phyloP scores from a whole-genome alignment of 2,329 filamentous ascomycete species.

The Davidsoniella australis region DNA sequence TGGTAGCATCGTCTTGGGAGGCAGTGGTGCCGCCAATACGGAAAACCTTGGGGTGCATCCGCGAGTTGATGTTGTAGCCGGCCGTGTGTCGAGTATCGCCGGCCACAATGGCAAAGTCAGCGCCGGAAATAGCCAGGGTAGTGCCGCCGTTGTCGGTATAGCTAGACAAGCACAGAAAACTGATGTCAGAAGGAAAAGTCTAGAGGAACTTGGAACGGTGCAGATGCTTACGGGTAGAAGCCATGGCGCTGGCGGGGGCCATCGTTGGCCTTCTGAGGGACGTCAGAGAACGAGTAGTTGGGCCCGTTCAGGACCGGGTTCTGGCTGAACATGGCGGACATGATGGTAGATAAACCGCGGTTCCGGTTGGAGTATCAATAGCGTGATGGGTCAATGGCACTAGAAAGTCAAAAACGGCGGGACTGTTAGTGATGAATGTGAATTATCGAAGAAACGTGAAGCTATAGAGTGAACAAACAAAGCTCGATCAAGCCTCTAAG shows the following conservation, averaged over 20 bases:
- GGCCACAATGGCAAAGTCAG: constrained; percentile 88
- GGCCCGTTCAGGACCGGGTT: constrained; percentile 52
- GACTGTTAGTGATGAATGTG: neutral
- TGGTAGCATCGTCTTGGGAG: constrained; percentile 66
- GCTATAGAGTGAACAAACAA: neutral
- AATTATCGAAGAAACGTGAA: too few species aligned
- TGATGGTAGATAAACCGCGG: constrained; percentile 20
- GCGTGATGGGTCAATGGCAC: neutral
- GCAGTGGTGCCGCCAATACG: constrained; percentile 84
- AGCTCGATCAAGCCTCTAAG: neutral
- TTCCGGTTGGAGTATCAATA: neutral
- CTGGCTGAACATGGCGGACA: constrained; percentile 53
- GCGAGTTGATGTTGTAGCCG: constrained; percentile 98
- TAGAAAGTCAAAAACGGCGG: neutral
- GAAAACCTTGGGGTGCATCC: constrained; percentile 90
- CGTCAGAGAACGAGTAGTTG: constrained; percentile 51
- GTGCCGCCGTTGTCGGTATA: constrained; percentile 98
- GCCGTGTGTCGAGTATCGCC: constrained; percentile 92
- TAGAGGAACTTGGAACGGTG: neutral
- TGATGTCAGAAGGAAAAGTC: neutral
- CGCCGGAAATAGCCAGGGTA: constrained; percentile 83
- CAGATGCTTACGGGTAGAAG: constrained; percentile 67
- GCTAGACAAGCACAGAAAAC: constrained; percentile 25
- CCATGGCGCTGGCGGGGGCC: constrained; percentile 54
- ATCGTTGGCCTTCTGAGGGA: constrained; percentile 30